Conservation (phyloP, 495 filamentous ascomycete species). For the Bacidia rubella region DNA sequence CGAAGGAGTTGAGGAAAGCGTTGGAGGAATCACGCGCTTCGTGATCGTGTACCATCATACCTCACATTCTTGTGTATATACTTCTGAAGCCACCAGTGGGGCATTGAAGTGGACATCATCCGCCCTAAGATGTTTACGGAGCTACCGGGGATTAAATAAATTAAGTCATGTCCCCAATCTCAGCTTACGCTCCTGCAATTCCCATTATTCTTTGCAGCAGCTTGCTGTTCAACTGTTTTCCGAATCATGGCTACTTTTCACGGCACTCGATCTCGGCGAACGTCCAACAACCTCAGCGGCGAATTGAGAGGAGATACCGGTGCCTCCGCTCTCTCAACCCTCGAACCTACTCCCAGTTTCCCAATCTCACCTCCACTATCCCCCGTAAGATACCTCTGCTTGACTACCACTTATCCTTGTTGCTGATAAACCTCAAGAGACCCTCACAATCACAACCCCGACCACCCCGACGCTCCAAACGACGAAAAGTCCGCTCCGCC, state of each 20-base stretch:
- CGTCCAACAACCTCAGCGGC: constrained; percentile 35
- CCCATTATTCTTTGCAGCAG: too few relatives aligned
- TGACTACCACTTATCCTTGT: too few relatives aligned
- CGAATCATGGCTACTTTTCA: constrained; percentile 1
- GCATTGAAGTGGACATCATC: too few relatives aligned
- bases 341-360: constrained; percentile 35
- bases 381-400: constrained; percentile 28
- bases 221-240: too few relatives aligned
- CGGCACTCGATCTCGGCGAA: constrained; percentile 29
- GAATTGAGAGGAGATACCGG: constrained; percentile 40
- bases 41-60: neutral
- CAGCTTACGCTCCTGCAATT: too few relatives aligned
- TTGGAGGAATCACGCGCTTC: neutral
- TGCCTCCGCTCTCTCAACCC: constrained; percentile 39
- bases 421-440: constrained; percentile 5
- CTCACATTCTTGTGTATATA: neutral
- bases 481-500: constrained; percentile 41
- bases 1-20: constrained; percentile 1
- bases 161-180: neutral
- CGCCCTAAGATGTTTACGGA: too few relatives aligned
- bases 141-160: neutral
- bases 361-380: constrained; percentile 24
- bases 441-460: constrained; percentile 18
- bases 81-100: neutral
- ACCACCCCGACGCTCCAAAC: constrained; percentile 31